Base-by-base conservation (phyloP, 78 protist species). In the Neovahlkampfia damariscottae region DNA sequence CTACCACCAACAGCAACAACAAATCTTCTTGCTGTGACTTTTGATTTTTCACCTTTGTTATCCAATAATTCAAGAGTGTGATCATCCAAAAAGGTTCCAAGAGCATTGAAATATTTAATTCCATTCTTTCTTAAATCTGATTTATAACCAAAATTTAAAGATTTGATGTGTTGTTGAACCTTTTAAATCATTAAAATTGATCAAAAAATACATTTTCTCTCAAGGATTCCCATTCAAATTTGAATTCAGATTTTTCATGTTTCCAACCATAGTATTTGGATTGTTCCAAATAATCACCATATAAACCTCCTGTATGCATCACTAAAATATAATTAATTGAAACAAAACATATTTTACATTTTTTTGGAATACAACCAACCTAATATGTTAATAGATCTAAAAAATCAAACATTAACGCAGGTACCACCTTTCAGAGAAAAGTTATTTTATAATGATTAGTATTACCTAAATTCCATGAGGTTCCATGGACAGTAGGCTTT, bases 291-390 rank as follows among this genome's bases (percentile, higher is more conserved):
- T 35, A 34, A 68, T 73, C 80, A 28, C 86, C 72, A 29, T 62
- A 68, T 2, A 80, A 40, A 2, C 86, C 84, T 0, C 93, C 90
- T 28, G 19, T 9, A 85, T 93, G 96, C 92, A 88, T 87, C 40
- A 92, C n/a, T n/a, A n/a, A n/a, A n/a, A n/a, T n/a, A n/a, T n/a
- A n/a, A n/a, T n/a, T n/a, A n/a, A n/a, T n/a, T n/a, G n/a, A n/a
- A n/a, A n/a, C n/a, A n/a, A n/a, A n/a, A n/a, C n/a, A n/a, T n/a
- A n/a, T n/a, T n/a, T n/a, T n/a, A n/a, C n/a, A 80, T 69, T 89
- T 89, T 81, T 93, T 93, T 8, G 97, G 97, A 3, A 93, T 86
- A 84, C 97, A 93, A 3, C 97, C 94, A 1, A 94, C n/a, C n/a
- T n/a, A n/a, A n/a, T n/a, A n/a, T n/a, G n/a, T n/a, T n/a, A n/a